Evolutionary conservation across 768 basidiomycete genomes (phyloP), one percentile per base, ranked within the genome.

Genomic region (Aureoboletus auriporus): DNA sequence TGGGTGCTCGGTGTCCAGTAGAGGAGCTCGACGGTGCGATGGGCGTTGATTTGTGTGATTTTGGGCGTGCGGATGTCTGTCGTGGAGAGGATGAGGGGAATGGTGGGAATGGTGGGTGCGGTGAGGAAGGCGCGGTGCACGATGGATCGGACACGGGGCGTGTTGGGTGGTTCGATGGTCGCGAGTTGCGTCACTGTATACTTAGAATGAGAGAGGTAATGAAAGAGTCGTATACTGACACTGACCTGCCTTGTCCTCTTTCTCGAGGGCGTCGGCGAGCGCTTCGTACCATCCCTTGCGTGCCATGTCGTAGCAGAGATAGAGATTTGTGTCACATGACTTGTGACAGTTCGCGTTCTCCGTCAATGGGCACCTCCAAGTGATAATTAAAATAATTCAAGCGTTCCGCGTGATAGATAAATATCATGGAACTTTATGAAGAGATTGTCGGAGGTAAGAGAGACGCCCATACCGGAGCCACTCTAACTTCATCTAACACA

Each of bases 11-110:
- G 72, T 44, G 83, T 76, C 87, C 89, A 93, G 83, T 86, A 92
- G 10, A 74, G 78, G 37, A 84, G 54, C 62, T 92, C 84, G 51
- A 83, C 76, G 13, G 39, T 7, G 4, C 6, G 29, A 37, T 71
- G 63, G 9, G 74, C 60, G 47, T 71, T 72, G 40, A 90, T 68
- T 54, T 90, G 83, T 1, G 65, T 40, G 30, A 79, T 74, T 57
- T 93, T 93, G 17, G 82, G 80, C 2, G 82, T 75, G 23, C 90
- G 84, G 39, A 83, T 62, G 68, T 91, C 89, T 40, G 89, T 89
- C 11, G 83, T 79, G 41, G 76, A 71, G 38, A 90, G 57, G 53
- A 93, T 63, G 6, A 92, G 69, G 0, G 87, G 84, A 4, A 79
- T 69, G 26, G 70, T 54, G 1, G 79, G 76, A 14, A 62, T 54